phyloP scores from a whole-genome alignment of 768 basidiomycete species.

The Russula vinacea region DNA sequence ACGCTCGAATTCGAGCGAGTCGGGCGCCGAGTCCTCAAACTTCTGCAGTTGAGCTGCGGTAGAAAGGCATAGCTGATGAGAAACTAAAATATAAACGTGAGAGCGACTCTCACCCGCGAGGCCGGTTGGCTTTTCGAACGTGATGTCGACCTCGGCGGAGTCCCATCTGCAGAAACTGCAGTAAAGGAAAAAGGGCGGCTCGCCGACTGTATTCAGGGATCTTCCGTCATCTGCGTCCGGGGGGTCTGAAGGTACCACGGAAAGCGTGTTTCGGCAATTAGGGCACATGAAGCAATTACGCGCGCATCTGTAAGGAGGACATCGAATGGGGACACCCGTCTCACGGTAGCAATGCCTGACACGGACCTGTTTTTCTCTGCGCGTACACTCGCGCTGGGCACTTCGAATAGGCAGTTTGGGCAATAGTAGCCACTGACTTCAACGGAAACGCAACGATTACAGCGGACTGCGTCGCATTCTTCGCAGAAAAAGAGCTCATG shows the following conservation, averaged over 20 bases:
- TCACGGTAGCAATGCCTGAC: neutral
- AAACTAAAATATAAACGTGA: neutral
- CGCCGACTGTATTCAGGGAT: constrained; percentile 52
- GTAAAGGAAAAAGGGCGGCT: constrained; percentile 86
- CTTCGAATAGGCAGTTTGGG: constrained; percentile 97
- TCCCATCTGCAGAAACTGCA: constrained; percentile 96
- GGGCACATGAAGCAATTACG: constrained; percentile 98
- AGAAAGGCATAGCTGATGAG: neutral
- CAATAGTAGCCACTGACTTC: constrained; percentile 98
- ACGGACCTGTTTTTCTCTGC: constrained; percentile 94
- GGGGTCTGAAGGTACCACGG: constrained; percentile 86
- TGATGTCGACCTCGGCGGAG: constrained; percentile 84
- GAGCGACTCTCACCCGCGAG: constrained; percentile 65
- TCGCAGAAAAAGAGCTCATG: constrained; percentile 94
- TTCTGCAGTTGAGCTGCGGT: constrained; percentile 85
- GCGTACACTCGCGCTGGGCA: constrained; percentile 96
- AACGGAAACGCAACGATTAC: constrained; percentile 85
- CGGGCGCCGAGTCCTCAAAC: constrained; percentile 80
- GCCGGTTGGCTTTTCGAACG: constrained; percentile 95
- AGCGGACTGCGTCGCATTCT: constrained; percentile 94
- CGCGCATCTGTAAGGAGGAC: constrained; percentile 66
- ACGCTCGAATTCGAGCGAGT: constrained; percentile 86
- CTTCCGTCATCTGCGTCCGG: constrained; percentile 59
- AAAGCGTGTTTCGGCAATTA: constrained; percentile 83
- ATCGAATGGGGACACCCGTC: neutral